These are phyloP conservation scores for Dalbergia cochinchinensis DNA, from an alignment of 306 rosid genomes.

Conservation along the genomic window DNA sequence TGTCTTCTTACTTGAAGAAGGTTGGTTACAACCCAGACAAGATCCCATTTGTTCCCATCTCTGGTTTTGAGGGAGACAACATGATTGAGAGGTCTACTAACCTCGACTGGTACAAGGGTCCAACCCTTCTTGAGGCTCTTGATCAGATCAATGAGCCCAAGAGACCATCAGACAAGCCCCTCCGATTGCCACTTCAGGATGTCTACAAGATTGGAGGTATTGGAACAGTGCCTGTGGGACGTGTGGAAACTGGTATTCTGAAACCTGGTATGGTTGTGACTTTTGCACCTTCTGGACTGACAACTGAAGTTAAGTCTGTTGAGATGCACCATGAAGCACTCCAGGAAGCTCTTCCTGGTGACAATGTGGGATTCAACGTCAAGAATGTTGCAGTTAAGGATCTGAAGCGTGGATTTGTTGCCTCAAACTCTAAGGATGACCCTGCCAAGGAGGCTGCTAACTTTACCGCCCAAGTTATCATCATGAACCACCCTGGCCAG, in stretches of 20 bases:
- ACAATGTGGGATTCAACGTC: slow-evolving; percentile 91
- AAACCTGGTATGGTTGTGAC: slow-evolving; percentile 82
- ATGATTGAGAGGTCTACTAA: slow-evolving; percentile 92
- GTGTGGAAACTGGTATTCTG: slow-evolving; percentile 81
- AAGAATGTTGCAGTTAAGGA: slow-evolving; percentile 97
- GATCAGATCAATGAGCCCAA: slow-evolving; percentile 80
- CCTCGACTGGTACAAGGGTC: slow-evolving; percentile 99
- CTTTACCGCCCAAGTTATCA: slow-evolving; percentile 85
- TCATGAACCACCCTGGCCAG: slow-evolving; percentile 97
- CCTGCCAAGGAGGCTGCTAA: slow-evolving; percentile 97
- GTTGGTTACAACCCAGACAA: slow-evolving; percentile 93
- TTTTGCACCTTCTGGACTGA: slow-evolving; percentile 77
- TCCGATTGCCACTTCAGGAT: slow-evolving; percentile 92
- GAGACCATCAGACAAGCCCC: slow-evolving; percentile 93
- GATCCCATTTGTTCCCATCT: slow-evolving; percentile 87
- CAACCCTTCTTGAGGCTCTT: slow-evolving; percentile 92
- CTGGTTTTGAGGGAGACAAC: slow-evolving; percentile 95
- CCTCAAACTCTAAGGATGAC: slow-evolving; percentile 93
- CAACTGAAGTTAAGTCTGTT: slow-evolving; percentile 88
- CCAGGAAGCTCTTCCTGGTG: slow-evolving; percentile 82
- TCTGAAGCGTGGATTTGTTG: slow-evolving; percentile 93
- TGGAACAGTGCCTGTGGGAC: slow-evolving; percentile 97
- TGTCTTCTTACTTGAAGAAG: slow-evolving; percentile 90
- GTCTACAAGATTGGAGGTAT: slow-evolving; percentile 98
- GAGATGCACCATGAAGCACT: slow-evolving; percentile 97